Conservation (phyloP, 2,329 filamentous ascomycete genomes). For the Penicillium occitanis region DNA sequence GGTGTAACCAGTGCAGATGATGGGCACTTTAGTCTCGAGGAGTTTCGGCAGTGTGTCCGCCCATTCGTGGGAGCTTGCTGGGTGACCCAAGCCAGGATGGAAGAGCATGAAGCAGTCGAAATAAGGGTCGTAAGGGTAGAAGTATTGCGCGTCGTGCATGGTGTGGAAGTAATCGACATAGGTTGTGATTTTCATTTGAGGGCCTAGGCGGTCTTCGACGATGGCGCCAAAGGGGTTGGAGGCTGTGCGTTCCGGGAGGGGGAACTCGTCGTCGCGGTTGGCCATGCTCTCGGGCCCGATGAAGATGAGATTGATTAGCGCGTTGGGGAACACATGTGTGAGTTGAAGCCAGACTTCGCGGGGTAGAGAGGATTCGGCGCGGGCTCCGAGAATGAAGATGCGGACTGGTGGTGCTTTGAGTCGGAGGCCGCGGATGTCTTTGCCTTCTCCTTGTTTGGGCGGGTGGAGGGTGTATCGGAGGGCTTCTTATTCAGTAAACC, state of each 20-base stretch:
- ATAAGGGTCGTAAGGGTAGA: slow-evolving; percentile 94
- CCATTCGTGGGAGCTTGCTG: slow-evolving; percentile 92
- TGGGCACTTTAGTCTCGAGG: slow-evolving; percentile 91
- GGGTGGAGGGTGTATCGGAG: slow-evolving; percentile 93
- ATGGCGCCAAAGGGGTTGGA: slow-evolving; percentile 91
- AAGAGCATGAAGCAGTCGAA: slow-evolving; percentile 98
- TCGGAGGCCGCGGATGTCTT: slow-evolving; percentile 73
- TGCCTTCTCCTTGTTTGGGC: slow-evolving; percentile 71
- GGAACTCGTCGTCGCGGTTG: slow-evolving; percentile 90
- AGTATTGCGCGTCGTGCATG: slow-evolving; percentile 84
- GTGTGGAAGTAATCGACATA: slow-evolving; percentile 99
- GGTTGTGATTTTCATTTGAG: slow-evolving; percentile 92
- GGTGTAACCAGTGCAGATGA: slow-evolving; percentile 94
- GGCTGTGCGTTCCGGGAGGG: slow-evolving; percentile 79
- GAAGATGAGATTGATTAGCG: slow-evolving; percentile 87
- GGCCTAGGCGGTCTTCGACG: slow-evolving; percentile 84
- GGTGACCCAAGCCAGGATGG: slow-evolving; percentile 93
- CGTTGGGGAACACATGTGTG: slow-evolving; percentile 88
- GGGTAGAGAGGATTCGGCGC: slow-evolving; percentile 94
- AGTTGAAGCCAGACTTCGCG: slow-evolving; percentile 93
- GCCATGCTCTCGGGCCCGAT: slow-evolving; percentile 95
- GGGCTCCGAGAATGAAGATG: slow-evolving; percentile 88
- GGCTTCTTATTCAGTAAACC: slow-evolving; percentile 52
- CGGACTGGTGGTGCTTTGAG: slow-evolving; percentile 84
- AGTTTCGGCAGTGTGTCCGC: slow-evolving; percentile 83